Evolutionary conservation across 805 yeast species (phyloP).

Genomic region (Candida germanica): DNA sequence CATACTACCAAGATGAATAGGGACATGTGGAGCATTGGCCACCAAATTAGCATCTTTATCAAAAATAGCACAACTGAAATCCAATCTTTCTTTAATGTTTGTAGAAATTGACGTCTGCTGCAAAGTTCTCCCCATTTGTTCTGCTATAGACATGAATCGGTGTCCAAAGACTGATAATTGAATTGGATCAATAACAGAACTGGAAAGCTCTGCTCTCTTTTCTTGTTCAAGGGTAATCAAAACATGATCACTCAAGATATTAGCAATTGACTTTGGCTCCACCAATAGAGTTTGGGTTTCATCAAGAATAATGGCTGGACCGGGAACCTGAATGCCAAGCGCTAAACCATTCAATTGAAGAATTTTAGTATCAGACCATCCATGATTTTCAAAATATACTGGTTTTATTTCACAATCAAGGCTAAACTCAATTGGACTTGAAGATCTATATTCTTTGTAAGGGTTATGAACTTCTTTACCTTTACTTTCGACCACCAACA

Average conservation of each 20-base stretch:
- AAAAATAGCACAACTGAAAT: constrained; percentile 45
- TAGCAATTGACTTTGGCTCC: constrained; percentile 31
- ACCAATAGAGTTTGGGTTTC: constrained; percentile 30
- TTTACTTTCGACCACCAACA: constrained; percentile 60
- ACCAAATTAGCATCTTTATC: constrained; percentile 42
- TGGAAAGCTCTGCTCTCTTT: constrained; percentile 20
- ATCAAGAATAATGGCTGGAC: constrained; percentile 36
- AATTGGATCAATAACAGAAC: constrained; percentile 31
- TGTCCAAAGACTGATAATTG: constrained; percentile 42
- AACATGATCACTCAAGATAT: constrained; percentile 27
- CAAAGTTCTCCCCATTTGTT: constrained; percentile 44
- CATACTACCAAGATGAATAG: constrained; percentile 48
- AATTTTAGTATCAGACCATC: constrained; percentile 28
- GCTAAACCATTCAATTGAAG: constrained; percentile 20
- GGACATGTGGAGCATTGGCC: constrained; percentile 46
- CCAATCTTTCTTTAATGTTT: constrained; percentile 43
- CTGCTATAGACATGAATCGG: constrained; percentile 38
- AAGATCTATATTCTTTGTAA: constrained; percentile 29
- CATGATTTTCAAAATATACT: constrained; percentile 28
- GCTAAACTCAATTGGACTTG: not conserved
- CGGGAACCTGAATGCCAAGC: constrained; percentile 20
- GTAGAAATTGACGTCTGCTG: constrained; percentile 46
- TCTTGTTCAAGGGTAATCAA: constrained; percentile 28
- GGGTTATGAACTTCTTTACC: constrained; percentile 52
- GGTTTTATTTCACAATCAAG: constrained; percentile 3